Base-by-base conservation (phyloP, 345 rosid species). In the Syzygium jambos region DNA sequence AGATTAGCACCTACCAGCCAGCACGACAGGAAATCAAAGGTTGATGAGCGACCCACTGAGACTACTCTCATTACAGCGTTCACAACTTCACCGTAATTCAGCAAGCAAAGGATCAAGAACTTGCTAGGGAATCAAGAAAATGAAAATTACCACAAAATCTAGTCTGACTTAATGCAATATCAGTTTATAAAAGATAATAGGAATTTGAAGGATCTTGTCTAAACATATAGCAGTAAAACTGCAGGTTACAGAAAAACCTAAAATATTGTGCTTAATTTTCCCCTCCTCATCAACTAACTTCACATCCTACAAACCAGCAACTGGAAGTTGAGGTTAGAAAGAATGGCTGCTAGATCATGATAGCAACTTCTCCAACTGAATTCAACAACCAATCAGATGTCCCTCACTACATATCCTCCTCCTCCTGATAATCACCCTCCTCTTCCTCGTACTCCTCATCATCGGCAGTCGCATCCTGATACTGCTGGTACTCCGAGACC, bases 391-490 rank as follows among this genome's bases (percentile, higher is more conserved):
- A 23, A 30, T 54, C 38, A 27, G 29, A 84, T 49, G 11, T 29
- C 59, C 30, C 41, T 30, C 43, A 22, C 90, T 53, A 57, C 54
- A 89, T 78, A 12, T 59, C 65, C 85, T 91, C 91, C 65, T 91
- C 95, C 61, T 92, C 91, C 85, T 88, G 92, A 22, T 90, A 91
- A 52, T 91, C 92, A 2, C 86, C 90, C 29, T 90, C 93, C 56
- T 93, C 93, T 43, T 93, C 94, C 21, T 93, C 97, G 65, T 95
- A 93, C 7, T 94, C 94, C 86, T 95, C 97, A 59, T 95, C 97
- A 38, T 94, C 96, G 2, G 97, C 96, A 0, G 95, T 93, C 51
- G 97, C 97, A 91, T 95, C 97, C 86, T 95, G 97, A 88, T 95
- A 95, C 88, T 95, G 96, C 90, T 95, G 97, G 78, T 95, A 95